Evolutionary conservation across 177 flowering plant genomes (phyloP).

Genomic region (Vitis hybrid): DNA sequence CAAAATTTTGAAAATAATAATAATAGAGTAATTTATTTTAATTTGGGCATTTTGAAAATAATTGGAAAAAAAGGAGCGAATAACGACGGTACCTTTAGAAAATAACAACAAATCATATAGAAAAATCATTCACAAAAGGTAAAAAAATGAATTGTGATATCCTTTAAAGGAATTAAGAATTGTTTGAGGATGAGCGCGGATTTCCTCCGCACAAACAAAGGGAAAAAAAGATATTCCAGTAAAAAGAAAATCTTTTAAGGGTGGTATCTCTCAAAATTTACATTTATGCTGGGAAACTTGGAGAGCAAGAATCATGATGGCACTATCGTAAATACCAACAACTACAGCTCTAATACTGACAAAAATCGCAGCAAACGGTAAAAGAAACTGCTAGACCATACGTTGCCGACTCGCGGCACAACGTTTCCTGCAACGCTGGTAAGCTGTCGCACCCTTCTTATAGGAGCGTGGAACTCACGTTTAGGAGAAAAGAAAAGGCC

Average conservation of each 20-base stretch:
- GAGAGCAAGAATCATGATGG: background rate
- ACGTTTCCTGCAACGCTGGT: background rate
- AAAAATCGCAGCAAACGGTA: background rate
- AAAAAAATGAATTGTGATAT: too few relatives aligned
- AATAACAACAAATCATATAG: too few relatives aligned
- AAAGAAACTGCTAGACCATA: background rate
- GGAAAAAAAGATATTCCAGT: background rate
- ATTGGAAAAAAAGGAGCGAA: too few relatives aligned
- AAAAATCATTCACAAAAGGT: too few relatives aligned
- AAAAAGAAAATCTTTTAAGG: background rate
- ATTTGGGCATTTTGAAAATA: too few relatives aligned
- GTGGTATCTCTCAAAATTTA: background rate
- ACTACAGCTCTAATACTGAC: background rate
- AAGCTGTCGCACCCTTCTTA: too few relatives aligned
- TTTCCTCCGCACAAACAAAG: background rate
- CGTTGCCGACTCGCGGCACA: constrained; percentile 20
- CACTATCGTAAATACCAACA: background rate
- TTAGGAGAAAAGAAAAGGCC: too few relatives aligned
- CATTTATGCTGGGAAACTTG: background rate
- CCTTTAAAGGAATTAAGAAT: too few relatives aligned
- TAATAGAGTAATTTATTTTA: too few relatives aligned
- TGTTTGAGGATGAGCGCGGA: too few relatives aligned
- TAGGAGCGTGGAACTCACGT: background rate
- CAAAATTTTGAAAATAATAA: too few relatives aligned
- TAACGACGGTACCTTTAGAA: too few relatives aligned